These are phyloP conservation scores for Fusarium buxicola DNA, from an alignment of 2,329 filamentous ascomycete genomes.

Conservation along the genomic window DNA sequence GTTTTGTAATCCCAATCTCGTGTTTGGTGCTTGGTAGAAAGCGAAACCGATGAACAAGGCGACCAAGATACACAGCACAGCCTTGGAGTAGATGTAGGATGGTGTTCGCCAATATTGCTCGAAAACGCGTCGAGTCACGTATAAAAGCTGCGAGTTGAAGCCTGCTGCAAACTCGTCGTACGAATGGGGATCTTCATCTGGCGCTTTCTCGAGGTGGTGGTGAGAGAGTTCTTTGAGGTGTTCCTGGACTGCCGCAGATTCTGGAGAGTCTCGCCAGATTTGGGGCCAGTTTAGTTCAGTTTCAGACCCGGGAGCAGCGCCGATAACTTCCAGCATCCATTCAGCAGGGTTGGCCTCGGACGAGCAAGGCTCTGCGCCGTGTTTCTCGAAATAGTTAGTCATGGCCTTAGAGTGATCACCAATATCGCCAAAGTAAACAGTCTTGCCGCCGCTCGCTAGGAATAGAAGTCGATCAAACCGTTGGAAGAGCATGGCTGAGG, in stretches of 20 bases:
- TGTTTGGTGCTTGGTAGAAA: slow-evolving; percentile 68
- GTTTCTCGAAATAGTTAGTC: slow-evolving; percentile 69
- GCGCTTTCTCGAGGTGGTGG: slow-evolving; percentile 4
- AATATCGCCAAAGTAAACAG: slow-evolving; percentile 74
- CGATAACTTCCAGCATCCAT: slow-evolving; percentile 68
- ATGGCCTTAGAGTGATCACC: slow-evolving; percentile 65
- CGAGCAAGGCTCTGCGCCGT: slow-evolving; percentile 67
- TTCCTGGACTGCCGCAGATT: slow-evolving; percentile 47
- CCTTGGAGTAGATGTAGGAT: slow-evolving; percentile 72
- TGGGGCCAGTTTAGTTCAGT: slow-evolving; percentile 53
- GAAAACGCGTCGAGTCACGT: slow-evolving; percentile 52
- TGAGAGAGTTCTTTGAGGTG: slow-evolving; percentile 48
- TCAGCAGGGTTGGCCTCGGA: slow-evolving; percentile 73
- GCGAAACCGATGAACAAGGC: slow-evolving; percentile 67
- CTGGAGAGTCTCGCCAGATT: slow-evolving; percentile 51
- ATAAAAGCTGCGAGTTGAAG: slow-evolving; percentile 47
- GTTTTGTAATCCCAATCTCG: slow-evolving; percentile 76
- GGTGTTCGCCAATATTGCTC: slow-evolving; percentile 58
- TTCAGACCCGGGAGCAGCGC: slow-evolving; percentile 61
- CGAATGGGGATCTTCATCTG: slow-evolving; percentile 21
- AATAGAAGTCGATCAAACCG: slow-evolving; percentile 69
- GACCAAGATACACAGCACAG: slow-evolving; percentile 35
- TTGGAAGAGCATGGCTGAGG: slow-evolving; percentile 60
- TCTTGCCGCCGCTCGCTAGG: slow-evolving; percentile 69
- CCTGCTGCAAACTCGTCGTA: slow-evolving; percentile 50